Percentiles rank a stretch among this genome's conserved stretches.
These are phyloP conservation scores for Ostreobium quekettii DNA, from an alignment of 139 green algal species.

Conservation along the genomic window DNA sequence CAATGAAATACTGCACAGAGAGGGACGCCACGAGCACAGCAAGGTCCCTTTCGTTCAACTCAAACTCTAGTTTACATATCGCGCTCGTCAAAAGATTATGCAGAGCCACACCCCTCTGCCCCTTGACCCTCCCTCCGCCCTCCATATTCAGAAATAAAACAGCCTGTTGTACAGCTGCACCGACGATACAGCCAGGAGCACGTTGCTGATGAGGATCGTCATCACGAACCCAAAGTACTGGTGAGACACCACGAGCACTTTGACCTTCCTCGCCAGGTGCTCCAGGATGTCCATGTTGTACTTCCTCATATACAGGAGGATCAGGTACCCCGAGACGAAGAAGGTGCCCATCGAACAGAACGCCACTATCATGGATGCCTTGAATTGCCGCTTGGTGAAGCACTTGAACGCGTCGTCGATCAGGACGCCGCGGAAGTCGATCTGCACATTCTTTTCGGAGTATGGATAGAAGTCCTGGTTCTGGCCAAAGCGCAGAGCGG, in stretches of 20 bases:
- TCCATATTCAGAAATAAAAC: slow-evolving; percentile 3
- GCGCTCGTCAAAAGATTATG: too few relatives aligned
- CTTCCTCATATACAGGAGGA: slow-evolving; percentile 19
- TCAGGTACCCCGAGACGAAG: slow-evolving; percentile 11
- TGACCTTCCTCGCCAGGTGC: neutral
- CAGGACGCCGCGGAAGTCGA: neutral
- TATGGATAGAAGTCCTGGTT: slow-evolving; percentile 21
- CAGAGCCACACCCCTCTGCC: too few relatives aligned
- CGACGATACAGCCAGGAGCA: slow-evolving; percentile 6
- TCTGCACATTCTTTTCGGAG: neutral
- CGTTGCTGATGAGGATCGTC: slow-evolving; percentile 13
- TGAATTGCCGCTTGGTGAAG: slow-evolving; percentile 5
- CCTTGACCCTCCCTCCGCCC: too few relatives aligned
- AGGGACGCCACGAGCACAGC: too few relatives aligned
- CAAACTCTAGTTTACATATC: too few relatives aligned
- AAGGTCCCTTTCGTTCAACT: too few relatives aligned
- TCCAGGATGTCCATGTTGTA: slow-evolving; percentile 18
- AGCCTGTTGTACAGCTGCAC: slow-evolving; percentile 13
- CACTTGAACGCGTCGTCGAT: slow-evolving; percentile 12
- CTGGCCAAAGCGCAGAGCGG: slow-evolving; percentile 18
- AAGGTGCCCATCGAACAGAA: slow-evolving; percentile 16
- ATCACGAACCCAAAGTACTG: slow-evolving; percentile 21
- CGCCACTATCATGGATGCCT: slow-evolving; percentile 17
- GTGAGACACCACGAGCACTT: neutral
- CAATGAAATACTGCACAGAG: too few relatives aligned